These are phyloP conservation scores for Phytopythium delawarense DNA, from an alignment of 352 stramenopile genomes.

Conservation along the genomic window DNA sequence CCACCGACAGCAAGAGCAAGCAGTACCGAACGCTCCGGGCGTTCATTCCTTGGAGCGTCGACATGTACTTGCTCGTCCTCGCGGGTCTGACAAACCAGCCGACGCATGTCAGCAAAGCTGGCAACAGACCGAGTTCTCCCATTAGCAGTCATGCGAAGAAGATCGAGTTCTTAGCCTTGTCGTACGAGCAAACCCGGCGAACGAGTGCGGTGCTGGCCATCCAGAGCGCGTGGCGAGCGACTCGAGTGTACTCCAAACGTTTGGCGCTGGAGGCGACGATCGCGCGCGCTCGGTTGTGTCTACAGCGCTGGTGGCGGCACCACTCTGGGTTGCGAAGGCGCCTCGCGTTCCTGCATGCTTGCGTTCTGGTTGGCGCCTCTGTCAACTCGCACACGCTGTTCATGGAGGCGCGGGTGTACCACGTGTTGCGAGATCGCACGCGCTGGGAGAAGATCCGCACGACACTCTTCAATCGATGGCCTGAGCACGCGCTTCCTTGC, in stretches of 20 bases:
- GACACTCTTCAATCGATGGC: constrained; percentile 26
- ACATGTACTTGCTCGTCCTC: constrained; percentile 74
- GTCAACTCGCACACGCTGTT: constrained; percentile 67
- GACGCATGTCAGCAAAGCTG: background rate
- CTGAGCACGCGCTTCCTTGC: constrained; percentile 48
- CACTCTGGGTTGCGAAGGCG: constrained; percentile 34
- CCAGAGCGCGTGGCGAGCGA: constrained; percentile 52
- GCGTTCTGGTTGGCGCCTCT: constrained; percentile 41
- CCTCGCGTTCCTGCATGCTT: constrained; percentile 43
- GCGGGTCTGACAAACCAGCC: constrained; percentile 18
- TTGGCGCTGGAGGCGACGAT: constrained; percentile 51
- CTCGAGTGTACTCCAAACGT: constrained; percentile 28
- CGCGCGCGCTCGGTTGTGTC: constrained; percentile 42
- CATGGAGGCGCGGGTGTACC: constrained; percentile 58
- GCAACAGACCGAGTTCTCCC: background rate
- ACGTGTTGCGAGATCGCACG: constrained; percentile 21
- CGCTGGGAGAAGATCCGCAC: constrained; percentile 30
- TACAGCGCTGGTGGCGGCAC: constrained; percentile 73
- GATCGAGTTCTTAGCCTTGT: constrained; percentile 36
- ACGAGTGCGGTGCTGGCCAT: constrained; percentile 44
- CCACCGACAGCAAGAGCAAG: background rate
- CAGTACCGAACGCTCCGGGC: constrained; percentile 52
- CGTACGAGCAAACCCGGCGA: constrained; percentile 47
- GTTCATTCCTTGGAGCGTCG: constrained; percentile 71
- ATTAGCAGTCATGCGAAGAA: background rate